A percentile compares a stretch with the other conserved stretches of the same genome.
Evolutionary conservation across 2,329 filamentous ascomycete genomes (phyloP).

Genomic region (Cryphonectria radicalis): DNA sequence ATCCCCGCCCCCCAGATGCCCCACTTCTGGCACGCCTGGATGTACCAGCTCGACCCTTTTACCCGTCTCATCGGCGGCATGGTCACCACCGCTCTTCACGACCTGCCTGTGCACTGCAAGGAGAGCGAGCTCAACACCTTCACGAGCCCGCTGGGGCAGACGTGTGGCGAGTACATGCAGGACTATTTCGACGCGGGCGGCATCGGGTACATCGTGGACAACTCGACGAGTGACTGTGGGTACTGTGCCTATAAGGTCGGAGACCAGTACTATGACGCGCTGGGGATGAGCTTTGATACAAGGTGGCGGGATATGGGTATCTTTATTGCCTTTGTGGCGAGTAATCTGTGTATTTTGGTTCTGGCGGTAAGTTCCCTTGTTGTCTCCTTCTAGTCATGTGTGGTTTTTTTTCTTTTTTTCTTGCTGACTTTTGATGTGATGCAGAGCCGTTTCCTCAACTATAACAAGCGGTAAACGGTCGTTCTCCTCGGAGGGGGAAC

Average conservation of each 20-base stretch:
- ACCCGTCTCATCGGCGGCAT: slow-evolving; percentile 81
- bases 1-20: slow-evolving; percentile 80
- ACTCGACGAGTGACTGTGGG: slow-evolving; percentile 68
- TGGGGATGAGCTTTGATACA: slow-evolving; percentile 68
- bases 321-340: slow-evolving; percentile 73
- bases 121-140: slow-evolving; percentile 69
- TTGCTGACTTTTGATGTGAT: background rate
- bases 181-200: slow-evolving; percentile 72
- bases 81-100: slow-evolving; percentile 77
- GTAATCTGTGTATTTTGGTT: slow-evolving; percentile 70
- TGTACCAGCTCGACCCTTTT: slow-evolving; percentile 83
- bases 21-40: slow-evolving; percentile 76
- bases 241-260: slow-evolving; percentile 84
- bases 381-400: background rate
- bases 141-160: slow-evolving; percentile 65
- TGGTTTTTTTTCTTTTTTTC: background rate
- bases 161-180: slow-evolving; percentile 77
- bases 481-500: background rate
- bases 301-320: slow-evolving; percentile 87
- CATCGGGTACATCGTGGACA: slow-evolving; percentile 71
- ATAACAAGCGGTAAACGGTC: slow-evolving; percentile 50
- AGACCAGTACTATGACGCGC: slow-evolving; percentile 75
- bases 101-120: slow-evolving; percentile 64
- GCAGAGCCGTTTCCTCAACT: slow-evolving; percentile 58
- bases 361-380: slow-evolving; percentile 50